phyloP scores from a whole-genome alignment of 2,329 filamentous ascomycete species.

The Fusarium dimerum region DNA sequence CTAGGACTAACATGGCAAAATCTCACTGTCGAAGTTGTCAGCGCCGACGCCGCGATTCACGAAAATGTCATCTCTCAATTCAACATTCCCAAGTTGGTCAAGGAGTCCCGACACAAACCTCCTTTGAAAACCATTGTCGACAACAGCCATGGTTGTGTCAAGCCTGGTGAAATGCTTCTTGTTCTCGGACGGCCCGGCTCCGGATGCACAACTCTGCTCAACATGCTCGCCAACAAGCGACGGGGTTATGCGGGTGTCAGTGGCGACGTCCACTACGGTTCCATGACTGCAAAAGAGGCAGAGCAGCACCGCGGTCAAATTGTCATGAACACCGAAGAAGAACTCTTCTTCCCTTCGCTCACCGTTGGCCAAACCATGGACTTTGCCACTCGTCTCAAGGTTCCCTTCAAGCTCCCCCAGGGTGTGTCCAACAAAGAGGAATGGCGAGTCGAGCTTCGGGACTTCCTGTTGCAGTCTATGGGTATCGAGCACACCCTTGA shows the following conservation, averaged over 20 bases:
- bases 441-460: conserved; percentile 46
- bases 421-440: conserved; percentile 45
- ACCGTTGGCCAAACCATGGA: conserved; percentile 71
- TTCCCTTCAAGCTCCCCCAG: conserved; percentile 49
- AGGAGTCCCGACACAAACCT: conserved; percentile 54
- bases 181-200: conserved; percentile 69
- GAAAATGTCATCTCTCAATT: conserved; percentile 64
- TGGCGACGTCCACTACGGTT: conserved; percentile 60
- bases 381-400: conserved; percentile 66
- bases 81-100: conserved; percentile 54
- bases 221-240: conserved; percentile 66
- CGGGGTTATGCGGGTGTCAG: conserved; percentile 58
- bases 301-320: conserved; percentile 59
- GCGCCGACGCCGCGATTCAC: conserved; percentile 63
- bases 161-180: conserved; percentile 71
- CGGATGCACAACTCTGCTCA: conserved; percentile 72
- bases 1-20: conserved; percentile 67
- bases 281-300: conserved; percentile 47
- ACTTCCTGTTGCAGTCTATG: conserved; percentile 60
- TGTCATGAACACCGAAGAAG: conserved; percentile 73
- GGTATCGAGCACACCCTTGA: conserved; percentile 59
- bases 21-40: conserved; percentile 62
- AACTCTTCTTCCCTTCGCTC: conserved; percentile 63
- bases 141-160: conserved; percentile 66
- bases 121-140: conserved; percentile 66